These are phyloP conservation scores for Calocybe gambosa DNA, from an alignment of 1,284 basidiomycete genomes.

Conservation along the genomic window DNA sequence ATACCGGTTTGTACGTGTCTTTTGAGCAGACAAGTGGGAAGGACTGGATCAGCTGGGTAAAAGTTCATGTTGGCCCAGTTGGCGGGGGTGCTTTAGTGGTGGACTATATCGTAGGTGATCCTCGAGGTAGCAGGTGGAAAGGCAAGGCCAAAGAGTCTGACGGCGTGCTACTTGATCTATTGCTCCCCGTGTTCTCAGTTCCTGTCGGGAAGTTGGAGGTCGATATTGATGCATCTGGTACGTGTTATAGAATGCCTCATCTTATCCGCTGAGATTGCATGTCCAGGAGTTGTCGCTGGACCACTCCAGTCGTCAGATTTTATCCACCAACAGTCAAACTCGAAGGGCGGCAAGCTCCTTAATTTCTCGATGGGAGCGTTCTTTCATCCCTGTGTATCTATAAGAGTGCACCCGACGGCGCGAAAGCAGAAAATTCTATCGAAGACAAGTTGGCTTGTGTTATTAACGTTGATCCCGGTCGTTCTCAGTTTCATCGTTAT, in stretches of 20 bases:
- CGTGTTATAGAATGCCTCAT: slow-evolving; percentile 17
- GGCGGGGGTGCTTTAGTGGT: slow-evolving; percentile 50
- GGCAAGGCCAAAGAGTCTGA: slow-evolving; percentile 21
- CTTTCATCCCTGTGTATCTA: slow-evolving; percentile 47
- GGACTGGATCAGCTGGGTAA: slow-evolving; percentile 62
- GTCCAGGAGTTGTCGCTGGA: slow-evolving; percentile 34
- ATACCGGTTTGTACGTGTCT: slow-evolving; percentile 29
- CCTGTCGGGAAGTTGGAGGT: slow-evolving; percentile 63
- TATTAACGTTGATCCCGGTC: slow-evolving; percentile 27
- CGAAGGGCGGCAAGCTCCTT: slow-evolving; percentile 36
- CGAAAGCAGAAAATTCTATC: slow-evolving; percentile 9
- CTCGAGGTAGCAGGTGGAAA: slow-evolving; percentile 26
- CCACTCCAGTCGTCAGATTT: slow-evolving; percentile 46
- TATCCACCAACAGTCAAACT: slow-evolving; percentile 32
- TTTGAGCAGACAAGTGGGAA: slow-evolving; percentile 46
- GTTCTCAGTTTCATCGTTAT: slow-evolving; percentile 28
- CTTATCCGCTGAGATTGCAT: slow-evolving; percentile 5
- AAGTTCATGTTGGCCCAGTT: slow-evolving; percentile 46
- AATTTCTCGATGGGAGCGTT: slow-evolving; percentile 51
- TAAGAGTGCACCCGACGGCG: slow-evolving; percentile 25
- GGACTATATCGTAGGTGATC: slow-evolving; percentile 52
- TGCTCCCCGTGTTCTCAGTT: slow-evolving; percentile 63
- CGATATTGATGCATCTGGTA: slow-evolving; percentile 49
- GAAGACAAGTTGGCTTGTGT: slow-evolving; percentile 18
- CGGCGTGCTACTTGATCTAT: slow-evolving; percentile 34